Percentiles rank a stretch among this genome's conserved stretches.
These are phyloP conservation scores for Sporothrix euskadiensis DNA, from an alignment of 2,329 filamentous ascomycete species.

Conservation along the genomic window DNA sequence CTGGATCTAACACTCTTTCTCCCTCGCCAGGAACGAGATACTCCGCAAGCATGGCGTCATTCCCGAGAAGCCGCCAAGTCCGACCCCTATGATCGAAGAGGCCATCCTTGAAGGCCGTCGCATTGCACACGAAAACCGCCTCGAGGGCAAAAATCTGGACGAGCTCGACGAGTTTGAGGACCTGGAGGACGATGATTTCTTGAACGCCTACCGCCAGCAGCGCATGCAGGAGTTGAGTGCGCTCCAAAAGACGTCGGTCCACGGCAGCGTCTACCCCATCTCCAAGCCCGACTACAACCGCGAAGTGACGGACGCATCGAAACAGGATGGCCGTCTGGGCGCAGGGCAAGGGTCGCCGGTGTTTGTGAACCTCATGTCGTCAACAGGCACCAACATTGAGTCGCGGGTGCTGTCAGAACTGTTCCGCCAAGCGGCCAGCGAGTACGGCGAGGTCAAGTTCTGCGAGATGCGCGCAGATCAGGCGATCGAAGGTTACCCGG, in stretches of 20 bases:
- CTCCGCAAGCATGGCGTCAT: constrained; percentile 95
- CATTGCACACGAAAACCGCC: constrained; percentile 84
- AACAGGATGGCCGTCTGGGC: constrained; percentile 35
- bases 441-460: constrained; percentile 95
- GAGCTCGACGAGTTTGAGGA: constrained; percentile 94
- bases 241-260: constrained; percentile 73
- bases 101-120: constrained; percentile 80
- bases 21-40: constrained; percentile 83
- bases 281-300: constrained; percentile 91
- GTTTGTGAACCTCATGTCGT: constrained; percentile 79
- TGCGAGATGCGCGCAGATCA: constrained; percentile 90
- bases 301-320: constrained; percentile 89
- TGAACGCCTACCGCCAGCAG: constrained; percentile 84
- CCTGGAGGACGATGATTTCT: constrained; percentile 88
- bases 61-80: constrained; percentile 94
- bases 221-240: constrained; percentile 78
- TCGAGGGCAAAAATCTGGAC: constrained; percentile 92
- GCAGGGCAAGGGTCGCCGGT: constrained; percentile 44
- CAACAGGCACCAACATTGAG: constrained; percentile 77
- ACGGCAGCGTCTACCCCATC: constrained; percentile 89
- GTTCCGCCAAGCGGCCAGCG: constrained; percentile 78
- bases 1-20: neutral
- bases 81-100: constrained; percentile 94
- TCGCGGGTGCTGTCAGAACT: constrained; percentile 80
- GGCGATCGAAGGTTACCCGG: constrained; percentile 95